phyloP scores from a whole-genome alignment of 306 rosid species.

The Chamaecrista fasciculata region DNA sequence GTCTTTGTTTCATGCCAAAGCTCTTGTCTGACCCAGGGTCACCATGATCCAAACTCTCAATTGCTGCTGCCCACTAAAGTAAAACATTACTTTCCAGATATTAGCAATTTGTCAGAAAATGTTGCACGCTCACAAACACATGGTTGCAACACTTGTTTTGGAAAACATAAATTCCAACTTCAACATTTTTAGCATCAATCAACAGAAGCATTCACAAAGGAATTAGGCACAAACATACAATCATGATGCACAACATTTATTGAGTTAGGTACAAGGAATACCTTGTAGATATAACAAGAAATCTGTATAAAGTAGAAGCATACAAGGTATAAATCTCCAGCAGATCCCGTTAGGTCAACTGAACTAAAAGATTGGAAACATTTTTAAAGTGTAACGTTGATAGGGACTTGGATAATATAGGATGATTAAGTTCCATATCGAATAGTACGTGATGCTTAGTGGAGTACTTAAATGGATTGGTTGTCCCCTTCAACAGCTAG shows the following conservation, averaged over 20 bases:
- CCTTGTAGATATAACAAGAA: not conserved
- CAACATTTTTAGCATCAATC: slow-evolving; percentile 4
- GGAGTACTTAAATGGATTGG: no score
- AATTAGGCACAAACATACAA: not conserved
- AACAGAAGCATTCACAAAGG: slow-evolving; percentile 1
- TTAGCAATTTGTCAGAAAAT: slow-evolving; percentile 1
- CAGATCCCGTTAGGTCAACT: not conserved
- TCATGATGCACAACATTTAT: not conserved
- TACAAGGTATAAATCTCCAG: not conserved
- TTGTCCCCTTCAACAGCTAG: no score
- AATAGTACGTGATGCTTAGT: no score
- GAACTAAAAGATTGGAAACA: not conserved
- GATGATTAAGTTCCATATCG: no score
- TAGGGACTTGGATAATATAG: no score
- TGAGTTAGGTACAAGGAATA: slow-evolving; percentile 4
- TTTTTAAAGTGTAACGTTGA: not conserved
- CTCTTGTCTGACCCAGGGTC: slow-evolving; percentile 79
- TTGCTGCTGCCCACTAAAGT: slow-evolving; percentile 90
- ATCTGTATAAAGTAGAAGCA: not conserved
- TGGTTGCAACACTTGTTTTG: not conserved
- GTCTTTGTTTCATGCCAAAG: slow-evolving; percentile 97
- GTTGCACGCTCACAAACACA: slow-evolving; percentile 20
- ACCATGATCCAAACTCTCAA: slow-evolving; percentile 68
- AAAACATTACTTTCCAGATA: slow-evolving; percentile 12
- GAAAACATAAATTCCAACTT: slow-evolving; percentile 16